Evolutionary conservation across 345 rosid species (phyloP).

Genomic region (Angophora floribunda): DNA sequence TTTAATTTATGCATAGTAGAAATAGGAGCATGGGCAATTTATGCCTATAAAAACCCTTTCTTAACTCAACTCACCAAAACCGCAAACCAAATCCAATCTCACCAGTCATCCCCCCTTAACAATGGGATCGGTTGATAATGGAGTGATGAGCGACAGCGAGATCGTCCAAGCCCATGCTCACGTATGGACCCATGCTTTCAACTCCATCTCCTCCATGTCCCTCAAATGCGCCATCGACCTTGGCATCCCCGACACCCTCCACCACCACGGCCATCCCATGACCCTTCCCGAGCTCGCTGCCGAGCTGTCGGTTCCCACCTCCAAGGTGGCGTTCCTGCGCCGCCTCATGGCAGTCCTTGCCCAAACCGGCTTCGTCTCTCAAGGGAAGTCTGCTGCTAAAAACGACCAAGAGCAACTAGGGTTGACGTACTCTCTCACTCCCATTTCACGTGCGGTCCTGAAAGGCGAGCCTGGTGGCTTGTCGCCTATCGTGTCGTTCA

Average conservation of each 20-base stretch:
- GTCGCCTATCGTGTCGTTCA: conserved; percentile 6
- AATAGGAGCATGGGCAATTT: background rate
- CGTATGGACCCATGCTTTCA: conserved; percentile 23
- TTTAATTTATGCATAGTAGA: background rate
- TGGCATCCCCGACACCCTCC: conserved; percentile 31
- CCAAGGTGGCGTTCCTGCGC: conserved; percentile 4
- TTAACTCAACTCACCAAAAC: background rate
- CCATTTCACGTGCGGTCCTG: conserved; percentile 15
- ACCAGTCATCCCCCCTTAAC: background rate
- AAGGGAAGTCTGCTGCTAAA: background rate
- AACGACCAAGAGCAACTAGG: background rate
- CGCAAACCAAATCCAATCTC: background rate
- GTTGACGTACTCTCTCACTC: conserved; percentile 13
- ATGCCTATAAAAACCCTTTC: background rate
- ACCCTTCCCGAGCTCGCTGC: conserved; percentile 16
- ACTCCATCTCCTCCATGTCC: conserved; percentile 28
- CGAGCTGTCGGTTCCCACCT: conserved; percentile 6
- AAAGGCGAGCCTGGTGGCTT: conserved; percentile 16
- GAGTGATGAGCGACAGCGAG: background rate
- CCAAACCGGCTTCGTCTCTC: conserved; percentile 28
- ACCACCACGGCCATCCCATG: conserved; percentile 30
- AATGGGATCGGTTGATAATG: background rate
- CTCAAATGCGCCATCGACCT: conserved; percentile 37
- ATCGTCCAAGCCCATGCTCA: conserved; percentile 20
- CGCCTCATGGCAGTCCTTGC: conserved; percentile 38